A percentile compares a stretch with the other conserved stretches of the same genome.
Conservation (phyloP, 2,329 filamentous ascomycete species). For the Diplodia scrobiculata region DNA sequence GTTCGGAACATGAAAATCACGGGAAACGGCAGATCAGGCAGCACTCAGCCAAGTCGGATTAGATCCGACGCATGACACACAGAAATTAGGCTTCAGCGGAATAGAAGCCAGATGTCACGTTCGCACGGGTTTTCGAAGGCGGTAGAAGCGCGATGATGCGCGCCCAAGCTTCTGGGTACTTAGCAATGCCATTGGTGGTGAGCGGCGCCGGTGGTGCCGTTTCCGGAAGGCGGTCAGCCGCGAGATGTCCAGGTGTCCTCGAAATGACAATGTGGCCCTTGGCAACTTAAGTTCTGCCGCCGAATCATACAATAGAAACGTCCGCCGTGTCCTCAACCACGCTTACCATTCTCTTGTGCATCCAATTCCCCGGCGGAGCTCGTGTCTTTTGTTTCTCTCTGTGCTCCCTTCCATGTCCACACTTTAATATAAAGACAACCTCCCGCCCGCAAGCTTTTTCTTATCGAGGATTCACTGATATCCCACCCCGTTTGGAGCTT, state of each 20-base stretch:
- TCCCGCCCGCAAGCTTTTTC: neutral
- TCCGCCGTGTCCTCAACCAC: constrained; percentile 4
- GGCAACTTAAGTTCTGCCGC: constrained; percentile 21
- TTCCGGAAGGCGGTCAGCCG: constrained; percentile 11
- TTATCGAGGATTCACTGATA: constrained; percentile 5
- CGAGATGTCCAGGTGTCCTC: constrained; percentile 12
- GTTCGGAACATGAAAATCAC: neutral
- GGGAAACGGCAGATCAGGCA: neutral
- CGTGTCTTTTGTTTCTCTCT: neutral
- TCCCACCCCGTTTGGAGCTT: constrained; percentile 4
- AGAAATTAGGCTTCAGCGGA: neutral
- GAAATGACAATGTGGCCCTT: constrained; percentile 28
- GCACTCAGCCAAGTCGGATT: constrained; percentile 9
- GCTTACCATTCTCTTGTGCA: neutral
- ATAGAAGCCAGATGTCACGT: constrained; percentile 23
- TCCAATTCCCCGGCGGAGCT: constrained; percentile 15
- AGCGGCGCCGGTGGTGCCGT: neutral
- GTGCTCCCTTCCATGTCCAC: neutral
- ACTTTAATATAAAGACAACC: neutral
- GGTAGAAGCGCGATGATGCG: constrained; percentile 21
- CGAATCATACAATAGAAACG: constrained; percentile 3
- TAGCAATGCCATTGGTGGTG: constrained; percentile 6
- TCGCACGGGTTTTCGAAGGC: constrained; percentile 20
- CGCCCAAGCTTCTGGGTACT: constrained; percentile 17
- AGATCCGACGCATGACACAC: constrained; percentile 3